Evolutionary conservation across 2,329 filamentous ascomycete species (phyloP), one percentile per base, ranked within the genome.

Genomic region (Colletotrichum camelliae): DNA sequence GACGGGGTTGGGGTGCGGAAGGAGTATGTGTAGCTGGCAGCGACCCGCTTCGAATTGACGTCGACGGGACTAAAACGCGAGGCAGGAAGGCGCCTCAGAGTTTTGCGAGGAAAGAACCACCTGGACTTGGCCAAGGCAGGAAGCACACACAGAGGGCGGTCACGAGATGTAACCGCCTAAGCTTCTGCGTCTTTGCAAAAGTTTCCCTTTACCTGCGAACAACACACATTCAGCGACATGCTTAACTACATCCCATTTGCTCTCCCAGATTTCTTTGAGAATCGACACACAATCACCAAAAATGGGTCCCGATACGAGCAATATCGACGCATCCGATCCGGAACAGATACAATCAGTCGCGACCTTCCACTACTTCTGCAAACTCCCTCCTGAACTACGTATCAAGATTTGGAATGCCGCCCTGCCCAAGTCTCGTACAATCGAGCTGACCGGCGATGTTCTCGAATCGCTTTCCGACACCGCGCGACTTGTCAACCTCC

Each of bases 321-420:
- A 52, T 52, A 10, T 52, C n/a, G 43, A 52, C n/a, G 43, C 10
- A 52, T 1, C n/a, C 0, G 43, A 52, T 21, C 4, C n/a, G 43
- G 1, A 52, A 52, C 43, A 52, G n/a, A 52, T 16, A 52, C 43
- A 52, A 0, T 52, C 43, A 52, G n/a, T 0, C 43, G 10, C n/a
- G 43, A 13, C n/a, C 43, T 78, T 78, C 24, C 29, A 48, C 29
- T 35, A 48, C 18, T 78, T 78, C 27, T 39, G 33, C 27, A 66
- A 65, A 29, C 72, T 78, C 18, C 72, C 77, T 2, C 21, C 61
- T 21, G 77, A 78, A 67, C 70, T 78, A 15, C 77, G 77, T 9
- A 77, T 70, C 39, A 75, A 69, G 62, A 78, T 78, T 21, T 78
- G 77, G 77, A 77, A 76, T 62, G 31, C 70, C 21, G 75, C 75